Percentiles rank a stretch among this genome's conserved stretches.
Conservation (phyloP, 2,329 filamentous ascomycete genomes). For the Fusarium phyllophilum region DNA sequence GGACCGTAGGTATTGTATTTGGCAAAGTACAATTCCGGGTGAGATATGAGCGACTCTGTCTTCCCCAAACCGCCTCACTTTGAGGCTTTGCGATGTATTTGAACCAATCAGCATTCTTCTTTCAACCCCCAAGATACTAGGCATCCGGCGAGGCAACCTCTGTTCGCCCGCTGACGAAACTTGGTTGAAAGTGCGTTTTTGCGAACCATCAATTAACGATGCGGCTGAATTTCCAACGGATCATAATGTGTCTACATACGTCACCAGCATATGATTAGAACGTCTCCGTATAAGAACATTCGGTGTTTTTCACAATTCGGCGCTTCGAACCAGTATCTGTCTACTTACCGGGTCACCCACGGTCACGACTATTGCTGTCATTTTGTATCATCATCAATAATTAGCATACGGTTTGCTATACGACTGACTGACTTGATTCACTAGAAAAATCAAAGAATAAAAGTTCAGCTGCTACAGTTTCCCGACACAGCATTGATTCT, state of each 20-base stretch:
- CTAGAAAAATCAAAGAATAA: background rate
- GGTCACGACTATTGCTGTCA: background rate
- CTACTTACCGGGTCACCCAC: background rate
- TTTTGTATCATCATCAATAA: background rate
- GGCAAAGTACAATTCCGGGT: background rate
- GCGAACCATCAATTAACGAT: conserved; percentile 27
- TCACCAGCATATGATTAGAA: background rate
- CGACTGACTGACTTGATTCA: background rate
- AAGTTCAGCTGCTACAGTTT: background rate
- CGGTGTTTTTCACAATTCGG: background rate
- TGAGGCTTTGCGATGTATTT: conserved; percentile 21
- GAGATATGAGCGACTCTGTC: conserved; percentile 7
- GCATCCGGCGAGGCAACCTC: conserved; percentile 32
- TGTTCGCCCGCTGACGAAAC: conserved; percentile 20
- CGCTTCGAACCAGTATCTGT: background rate
- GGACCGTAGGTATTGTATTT: background rate
- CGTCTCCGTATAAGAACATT: background rate
- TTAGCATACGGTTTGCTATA: background rate
- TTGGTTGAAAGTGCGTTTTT: background rate
- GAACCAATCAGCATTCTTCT: conserved; percentile 18
- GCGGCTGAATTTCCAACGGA: conserved; percentile 19
- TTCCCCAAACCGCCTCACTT: conserved; percentile 30
- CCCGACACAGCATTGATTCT: background rate
- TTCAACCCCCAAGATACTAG: conserved; percentile 33
- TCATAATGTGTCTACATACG: background rate